Evolutionary conservation across 768 basidiomycete species (phyloP).

Genomic region (Serendipita vermifera): DNA sequence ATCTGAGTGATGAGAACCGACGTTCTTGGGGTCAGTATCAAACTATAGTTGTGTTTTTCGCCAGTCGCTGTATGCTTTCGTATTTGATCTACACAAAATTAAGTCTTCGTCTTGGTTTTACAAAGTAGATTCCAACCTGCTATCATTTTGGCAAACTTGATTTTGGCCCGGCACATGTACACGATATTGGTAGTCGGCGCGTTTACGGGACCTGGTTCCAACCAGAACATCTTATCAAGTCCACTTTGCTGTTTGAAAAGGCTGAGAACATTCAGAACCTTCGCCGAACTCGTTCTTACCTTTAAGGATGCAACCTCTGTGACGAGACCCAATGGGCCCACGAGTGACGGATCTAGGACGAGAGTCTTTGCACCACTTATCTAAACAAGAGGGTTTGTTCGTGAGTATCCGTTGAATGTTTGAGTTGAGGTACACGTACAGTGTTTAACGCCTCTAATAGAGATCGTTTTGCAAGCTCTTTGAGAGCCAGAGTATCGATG

Average conservation of each 20-base stretch:
- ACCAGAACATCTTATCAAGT: slow-evolving; percentile 99
- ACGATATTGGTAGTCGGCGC: slow-evolving; percentile 80
- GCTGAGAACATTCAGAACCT: neutral
- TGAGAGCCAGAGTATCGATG: slow-evolving; percentile 30
- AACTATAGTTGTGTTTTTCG: slow-evolving; percentile 68
- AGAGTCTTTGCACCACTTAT: slow-evolving; percentile 92
- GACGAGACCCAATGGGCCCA: slow-evolving; percentile 88
- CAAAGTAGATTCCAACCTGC: slow-evolving; percentile 48
- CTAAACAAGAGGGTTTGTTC: slow-evolving; percentile 26
- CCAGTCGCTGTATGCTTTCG: slow-evolving; percentile 49
- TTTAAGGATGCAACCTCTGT: slow-evolving; percentile 88
- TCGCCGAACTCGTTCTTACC: slow-evolving; percentile 35
- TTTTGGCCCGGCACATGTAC: slow-evolving; percentile 81
- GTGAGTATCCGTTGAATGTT: slow-evolving; percentile 16
- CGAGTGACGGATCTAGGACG: slow-evolving; percentile 76
- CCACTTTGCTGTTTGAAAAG: slow-evolving; percentile 68
- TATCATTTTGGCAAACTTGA: slow-evolving; percentile 76
- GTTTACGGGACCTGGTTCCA: slow-evolving; percentile 75
- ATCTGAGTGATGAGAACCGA: slow-evolving; percentile 78
- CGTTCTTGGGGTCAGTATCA: slow-evolving; percentile 75
- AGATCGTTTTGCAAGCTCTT: slow-evolving; percentile 67
- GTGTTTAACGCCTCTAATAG: slow-evolving; percentile 78
- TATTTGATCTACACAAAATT: slow-evolving; percentile 62
- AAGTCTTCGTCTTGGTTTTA: neutral
- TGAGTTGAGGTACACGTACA: slow-evolving; percentile 27